Conservation (phyloP, 164 flowering plant genomes). For the Santalum album region DNA sequence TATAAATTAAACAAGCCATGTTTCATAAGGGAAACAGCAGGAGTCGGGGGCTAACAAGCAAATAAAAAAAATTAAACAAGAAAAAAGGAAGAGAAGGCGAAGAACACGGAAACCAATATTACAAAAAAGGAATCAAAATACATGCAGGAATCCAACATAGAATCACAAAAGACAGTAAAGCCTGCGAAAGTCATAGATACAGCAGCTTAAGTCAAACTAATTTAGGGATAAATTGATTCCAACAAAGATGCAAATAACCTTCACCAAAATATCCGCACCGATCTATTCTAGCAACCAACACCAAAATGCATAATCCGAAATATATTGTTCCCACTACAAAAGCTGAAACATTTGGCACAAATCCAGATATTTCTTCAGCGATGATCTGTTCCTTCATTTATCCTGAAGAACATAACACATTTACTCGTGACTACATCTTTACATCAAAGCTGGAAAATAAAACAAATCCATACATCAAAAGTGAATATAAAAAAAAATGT, state of each 20-base stretch:
- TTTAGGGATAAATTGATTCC: slow-evolving; percentile 4
- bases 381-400: slow-evolving; percentile 10
- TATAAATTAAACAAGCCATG: no score
- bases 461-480: background rate
- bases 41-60: no score
- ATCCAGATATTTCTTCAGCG: slow-evolving; percentile 1
- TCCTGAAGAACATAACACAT: slow-evolving; percentile 29
- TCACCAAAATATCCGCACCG: slow-evolving; percentile 7
- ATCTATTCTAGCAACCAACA: slow-evolving; percentile 20
- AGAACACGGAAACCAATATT: no score
- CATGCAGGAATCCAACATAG: no score
- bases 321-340: slow-evolving; percentile 2
- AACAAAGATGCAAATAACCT: slow-evolving; percentile 12
- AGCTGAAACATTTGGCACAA: slow-evolving; percentile 5
- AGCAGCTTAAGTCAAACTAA: slow-evolving; percentile 4
- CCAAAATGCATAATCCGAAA: slow-evolving; percentile 10
- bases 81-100: no score
- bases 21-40: no score
- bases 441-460: no score
- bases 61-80: no score
- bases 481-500: background rate
- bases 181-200: background rate
- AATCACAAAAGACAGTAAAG: background rate
- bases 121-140: no score
- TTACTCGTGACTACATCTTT: no score